Base-by-base conservation (phyloP, 176 grass and related monocot genomes). In the Typha latifolia region DNA sequence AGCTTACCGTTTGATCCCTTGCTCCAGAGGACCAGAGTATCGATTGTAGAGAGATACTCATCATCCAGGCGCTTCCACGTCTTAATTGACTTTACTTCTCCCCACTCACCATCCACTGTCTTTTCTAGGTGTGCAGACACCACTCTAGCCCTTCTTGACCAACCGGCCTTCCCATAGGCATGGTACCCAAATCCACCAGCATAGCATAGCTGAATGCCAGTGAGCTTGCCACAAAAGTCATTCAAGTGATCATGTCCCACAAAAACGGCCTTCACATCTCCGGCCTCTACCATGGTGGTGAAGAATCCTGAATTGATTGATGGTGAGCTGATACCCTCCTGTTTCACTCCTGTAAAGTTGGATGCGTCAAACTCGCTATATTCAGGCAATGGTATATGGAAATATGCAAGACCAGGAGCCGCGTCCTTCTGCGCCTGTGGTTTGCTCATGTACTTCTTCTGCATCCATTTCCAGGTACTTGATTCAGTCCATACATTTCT, bases 131-230 rank as follows among this genome's bases (percentile, higher is more conserved):
- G 77, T 64, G 85, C 88, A 14, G 85, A 97, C 78, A 97, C 76
- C 69, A 97, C 85, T 69, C 93, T 92, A 8, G 88, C 80, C 73
- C 93, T 92, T 59, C 93, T 92, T 24, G 93, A 72, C 93, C 93
- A 97, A 15, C 93, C 88, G 4, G 93, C 88, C 75, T 92, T 86
- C 34, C 93, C 93, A 51, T 92, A 97, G 2, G 93, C 93, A 71
- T 97, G 93, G 78, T 97, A 97, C 14, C 93, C 93, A 47, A 97
- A 91, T n/a, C 93, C 93, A 32, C 93, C 93, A 52, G 88, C 85
- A 63, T 97, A 97, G 56, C 93, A 97, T 15, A 97, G 63, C 22
- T 90, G 83, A 74, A 97, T 84, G 29, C 78, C 81, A 56, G 29
- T 87, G 20, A 97, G 74, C 75, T 89, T 87, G 3, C 88, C 88